A percentile compares a stretch with the other conserved stretches of the same genome.
phyloP scores from a whole-genome alignment of 768 basidiomycete species.

The Chlorophyllum brunneum region DNA sequence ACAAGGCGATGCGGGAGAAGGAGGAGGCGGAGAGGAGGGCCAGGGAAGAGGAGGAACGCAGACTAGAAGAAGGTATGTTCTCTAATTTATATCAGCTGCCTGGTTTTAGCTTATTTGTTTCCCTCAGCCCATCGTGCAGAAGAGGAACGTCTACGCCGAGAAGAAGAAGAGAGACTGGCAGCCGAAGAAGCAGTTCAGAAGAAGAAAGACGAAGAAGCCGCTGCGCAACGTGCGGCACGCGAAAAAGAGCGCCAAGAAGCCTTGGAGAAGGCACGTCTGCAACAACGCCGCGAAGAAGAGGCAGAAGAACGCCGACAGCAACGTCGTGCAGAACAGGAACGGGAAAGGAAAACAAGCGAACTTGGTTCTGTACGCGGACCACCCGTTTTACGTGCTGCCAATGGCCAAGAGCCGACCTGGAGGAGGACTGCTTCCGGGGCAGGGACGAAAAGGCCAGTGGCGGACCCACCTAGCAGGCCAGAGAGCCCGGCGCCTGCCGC shows the following conservation, averaged over 20 bases:
- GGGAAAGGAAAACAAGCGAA: slow-evolving; percentile 15
- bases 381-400: slow-evolving; percentile 18
- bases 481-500: slow-evolving; percentile 52
- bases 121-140: slow-evolving; percentile 48
- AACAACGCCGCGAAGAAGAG: slow-evolving; percentile 66
- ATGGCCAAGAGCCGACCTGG: slow-evolving; percentile 27
- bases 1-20: slow-evolving; percentile 40
- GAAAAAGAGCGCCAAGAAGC: slow-evolving; percentile 48
- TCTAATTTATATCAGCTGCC: background rate
- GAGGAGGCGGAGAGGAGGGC: slow-evolving; percentile 50
- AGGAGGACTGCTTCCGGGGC: slow-evolving; percentile 27
- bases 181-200: slow-evolving; percentile 50
- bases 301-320: slow-evolving; percentile 45
- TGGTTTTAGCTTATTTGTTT: background rate
- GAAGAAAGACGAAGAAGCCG: slow-evolving; percentile 56
- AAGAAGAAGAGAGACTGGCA: slow-evolving; percentile 46
- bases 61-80: slow-evolving; percentile 48
- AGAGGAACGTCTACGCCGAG: slow-evolving; percentile 43
- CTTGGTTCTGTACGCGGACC: slow-evolving; percentile 22
- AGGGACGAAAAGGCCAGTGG: slow-evolving; percentile 14
- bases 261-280: slow-evolving; percentile 52
- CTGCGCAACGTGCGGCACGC: slow-evolving; percentile 48
- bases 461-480: slow-evolving; percentile 39
- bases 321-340: slow-evolving; percentile 37
- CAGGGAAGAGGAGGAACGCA: slow-evolving; percentile 51